Percentiles rank a stretch among this genome's conserved stretches.
Evolutionary conservation across 352 stramenopile genomes (phyloP).

Genomic region (Globisporangium uncinulatum): DNA sequence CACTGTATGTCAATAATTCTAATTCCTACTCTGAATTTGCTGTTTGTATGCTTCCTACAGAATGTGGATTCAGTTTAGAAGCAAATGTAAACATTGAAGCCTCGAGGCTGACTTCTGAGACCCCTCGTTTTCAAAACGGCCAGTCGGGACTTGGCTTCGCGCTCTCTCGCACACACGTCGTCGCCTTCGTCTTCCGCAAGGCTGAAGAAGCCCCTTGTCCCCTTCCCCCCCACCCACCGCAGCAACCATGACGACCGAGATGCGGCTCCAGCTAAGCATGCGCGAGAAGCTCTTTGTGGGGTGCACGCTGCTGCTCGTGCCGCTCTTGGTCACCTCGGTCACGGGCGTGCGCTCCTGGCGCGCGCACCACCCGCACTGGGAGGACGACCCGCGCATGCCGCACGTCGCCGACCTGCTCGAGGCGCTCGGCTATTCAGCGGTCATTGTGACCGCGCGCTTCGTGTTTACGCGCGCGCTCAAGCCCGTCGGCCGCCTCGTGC

Average conservation of each 20-base stretch:
- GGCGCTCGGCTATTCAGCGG: constrained; percentile 20
- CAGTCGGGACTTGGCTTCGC: neutral
- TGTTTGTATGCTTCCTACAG: neutral
- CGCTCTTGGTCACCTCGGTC: constrained; percentile 47
- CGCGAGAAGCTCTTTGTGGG: constrained; percentile 58
- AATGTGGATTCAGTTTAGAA: too few species aligned
- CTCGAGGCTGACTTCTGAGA: too few species aligned
- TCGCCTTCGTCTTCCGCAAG: neutral
- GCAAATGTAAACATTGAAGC: too few species aligned
- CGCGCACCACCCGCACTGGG: constrained; percentile 23
- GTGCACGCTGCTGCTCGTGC: constrained; percentile 53
- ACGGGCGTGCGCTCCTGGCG: constrained; percentile 45
- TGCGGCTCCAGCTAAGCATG: constrained; percentile 47
- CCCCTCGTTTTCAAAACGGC: too few species aligned
- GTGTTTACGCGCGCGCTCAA: constrained; percentile 28
- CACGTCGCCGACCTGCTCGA: constrained; percentile 37
- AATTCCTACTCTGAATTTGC: neutral
- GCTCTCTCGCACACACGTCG: neutral
- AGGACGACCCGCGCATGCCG: constrained; percentile 32
- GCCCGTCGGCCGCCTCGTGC: constrained; percentile 35
- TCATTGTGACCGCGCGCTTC: constrained; percentile 39
- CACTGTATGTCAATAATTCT: too few species aligned
- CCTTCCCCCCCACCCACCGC: neutral
- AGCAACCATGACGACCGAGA: constrained; percentile 34
- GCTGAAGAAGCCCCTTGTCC: too few species aligned